phyloP scores from a whole-genome alignment of 306 rosid genomes.

The Ochetophila trinervis region DNA sequence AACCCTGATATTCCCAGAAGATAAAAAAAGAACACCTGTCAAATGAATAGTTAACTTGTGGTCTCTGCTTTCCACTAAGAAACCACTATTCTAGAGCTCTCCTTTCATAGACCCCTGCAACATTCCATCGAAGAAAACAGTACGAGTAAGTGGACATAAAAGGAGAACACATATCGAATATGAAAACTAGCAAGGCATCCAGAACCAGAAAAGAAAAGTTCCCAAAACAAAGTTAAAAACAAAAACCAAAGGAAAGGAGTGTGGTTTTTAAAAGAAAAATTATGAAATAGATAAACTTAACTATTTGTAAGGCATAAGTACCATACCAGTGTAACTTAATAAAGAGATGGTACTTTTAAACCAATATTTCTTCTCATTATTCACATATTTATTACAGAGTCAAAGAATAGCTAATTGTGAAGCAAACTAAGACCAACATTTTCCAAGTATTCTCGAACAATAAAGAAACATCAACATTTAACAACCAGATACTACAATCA shows the following conservation, averaged over 20 bases:
- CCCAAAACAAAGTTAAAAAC: background rate
- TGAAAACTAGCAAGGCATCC: background rate
- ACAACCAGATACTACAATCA: too few relatives aligned
- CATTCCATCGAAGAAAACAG: background rate
- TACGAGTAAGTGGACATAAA: background rate
- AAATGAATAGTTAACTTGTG: too few relatives aligned
- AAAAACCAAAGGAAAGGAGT: background rate
- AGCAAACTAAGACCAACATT: too few relatives aligned
- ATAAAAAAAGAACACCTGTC: too few relatives aligned
- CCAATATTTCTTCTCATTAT: background rate
- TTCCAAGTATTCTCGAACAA: too few relatives aligned
- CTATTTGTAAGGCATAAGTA: background rate
- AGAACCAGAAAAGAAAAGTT: background rate
- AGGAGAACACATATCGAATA: background rate
- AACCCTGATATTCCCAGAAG: too few relatives aligned
- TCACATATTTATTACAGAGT: background rate
- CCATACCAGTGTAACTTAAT: background rate
- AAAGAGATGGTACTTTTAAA: background rate
- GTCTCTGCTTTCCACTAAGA: too few relatives aligned
- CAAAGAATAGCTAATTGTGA: background rate
- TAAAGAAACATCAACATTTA: too few relatives aligned
- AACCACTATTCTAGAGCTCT: too few relatives aligned
- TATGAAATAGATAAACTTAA: too few relatives aligned
- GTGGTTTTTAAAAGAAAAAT: too few relatives aligned
- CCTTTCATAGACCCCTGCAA: conserved; percentile 26